Evolutionary conservation across 169 alveolate genomes (phyloP), one percentile per base, ranked within the genome.

Genomic region (Eimeria necatrix): DNA sequence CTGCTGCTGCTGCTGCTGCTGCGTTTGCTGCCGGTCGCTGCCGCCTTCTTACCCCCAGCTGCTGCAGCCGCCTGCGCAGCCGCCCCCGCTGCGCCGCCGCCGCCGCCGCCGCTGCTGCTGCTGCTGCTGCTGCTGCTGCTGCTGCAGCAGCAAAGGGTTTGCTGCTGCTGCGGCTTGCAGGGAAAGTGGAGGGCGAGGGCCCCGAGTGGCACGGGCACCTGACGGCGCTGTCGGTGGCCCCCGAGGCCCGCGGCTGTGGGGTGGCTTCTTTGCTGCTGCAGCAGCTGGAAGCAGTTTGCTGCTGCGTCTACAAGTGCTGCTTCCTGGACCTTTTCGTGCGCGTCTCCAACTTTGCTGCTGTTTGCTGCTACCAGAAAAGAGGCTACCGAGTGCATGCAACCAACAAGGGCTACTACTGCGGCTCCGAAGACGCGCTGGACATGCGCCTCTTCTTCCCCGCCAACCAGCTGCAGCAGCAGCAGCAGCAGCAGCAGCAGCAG

Each of bases 191-290:
- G 93, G 99, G 99, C 61, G 96, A 92, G 16, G 98, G 97, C 46
- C 95, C 94, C 52, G 97, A 97, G 95, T 99, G 99, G 99, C 99
- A 98, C 95, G 99, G 99, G 14, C 99, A 98, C 96, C 99, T 98
- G 60, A 97, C 99, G 78, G 99, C 99, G 12, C 98, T 99, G 24
- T 98, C 99, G 46, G 99, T 99, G 2, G 99, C 99, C 14, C 99
- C 99, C 0, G 98, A 98, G 87, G 98, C 96, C 85, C 96, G 99
- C 94, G 96, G 97, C 89, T 96, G 97, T 94, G 99, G 99, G n/a
- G 96, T 99, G 48, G 99, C 99, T 48, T 95, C 98, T 68, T 96
- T 96, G 24, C 96, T 99, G 85, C 98, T 99, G 99, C 96, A 97
- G 60, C 97, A 96, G 92, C 93, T 98, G 59, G 99, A 99, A 91